Evolutionary conservation across 768 basidiomycete species (phyloP).

Genomic region (Suillus tomentosus): DNA sequence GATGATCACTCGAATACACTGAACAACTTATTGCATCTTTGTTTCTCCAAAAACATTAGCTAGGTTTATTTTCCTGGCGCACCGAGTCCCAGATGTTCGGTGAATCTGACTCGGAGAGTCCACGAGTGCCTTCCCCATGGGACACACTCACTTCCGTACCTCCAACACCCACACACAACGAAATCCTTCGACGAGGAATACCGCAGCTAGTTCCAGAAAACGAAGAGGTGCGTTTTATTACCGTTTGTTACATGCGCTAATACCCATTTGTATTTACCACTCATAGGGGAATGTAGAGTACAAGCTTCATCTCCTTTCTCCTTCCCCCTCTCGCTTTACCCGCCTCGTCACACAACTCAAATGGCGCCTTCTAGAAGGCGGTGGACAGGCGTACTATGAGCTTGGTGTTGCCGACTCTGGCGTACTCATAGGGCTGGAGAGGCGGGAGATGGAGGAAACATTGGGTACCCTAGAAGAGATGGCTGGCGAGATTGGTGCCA

Average conservation of each 20-base stretch:
- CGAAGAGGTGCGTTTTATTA: slow-evolving; percentile 49
- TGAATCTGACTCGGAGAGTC: slow-evolving; percentile 80
- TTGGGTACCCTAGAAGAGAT: slow-evolving; percentile 89
- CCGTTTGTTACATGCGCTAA: slow-evolving; percentile 4
- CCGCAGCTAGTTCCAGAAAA: slow-evolving; percentile 77
- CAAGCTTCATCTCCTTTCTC: slow-evolving; percentile 86
- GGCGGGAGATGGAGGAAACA: slow-evolving; percentile 74
- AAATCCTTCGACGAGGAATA: slow-evolving; percentile 37
- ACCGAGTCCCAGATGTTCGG: slow-evolving; percentile 60
- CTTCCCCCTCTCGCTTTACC: slow-evolving; percentile 73
- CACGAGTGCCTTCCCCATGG: slow-evolving; percentile 82
- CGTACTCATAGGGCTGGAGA: slow-evolving; percentile 75
- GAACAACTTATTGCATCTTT: slow-evolving; percentile 11
- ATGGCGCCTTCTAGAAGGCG: slow-evolving; percentile 88
- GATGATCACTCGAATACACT: slow-evolving; percentile 62
- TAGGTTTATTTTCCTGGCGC: not conserved
- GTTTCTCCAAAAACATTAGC: not conserved
- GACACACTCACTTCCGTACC: slow-evolving; percentile 68
- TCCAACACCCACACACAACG: slow-evolving; percentile 37
- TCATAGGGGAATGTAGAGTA: slow-evolving; percentile 87
- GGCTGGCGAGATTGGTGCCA: slow-evolving; percentile 92
- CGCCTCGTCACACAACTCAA: slow-evolving; percentile 94
- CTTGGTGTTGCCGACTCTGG: slow-evolving; percentile 87
- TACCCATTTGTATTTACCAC: not conserved
- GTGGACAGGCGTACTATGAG: slow-evolving; percentile 84